Evolutionary conservation across 352 stramenopile genomes (phyloP), one percentile per base, ranked within the genome.

Genomic region (Halophytophthora polymorphica): DNA sequence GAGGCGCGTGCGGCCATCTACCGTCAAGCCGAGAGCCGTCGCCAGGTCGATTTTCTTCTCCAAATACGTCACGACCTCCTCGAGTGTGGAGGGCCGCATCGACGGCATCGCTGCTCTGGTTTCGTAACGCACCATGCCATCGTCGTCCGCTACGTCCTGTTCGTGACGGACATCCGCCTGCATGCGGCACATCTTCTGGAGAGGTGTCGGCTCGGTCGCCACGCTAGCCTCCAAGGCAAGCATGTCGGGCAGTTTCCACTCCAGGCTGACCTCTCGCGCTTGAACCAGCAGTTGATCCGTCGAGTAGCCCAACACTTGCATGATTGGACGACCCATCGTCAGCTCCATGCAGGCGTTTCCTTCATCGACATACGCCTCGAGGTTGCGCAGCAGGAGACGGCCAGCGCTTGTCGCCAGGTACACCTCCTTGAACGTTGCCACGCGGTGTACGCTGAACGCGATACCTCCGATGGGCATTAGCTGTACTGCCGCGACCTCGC

Each of bases 171-270:
- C 29, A 34, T 34, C 29, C 14, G 39, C 13, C 28, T 57, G 23
- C 11, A 58, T 21, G 18, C 34, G n/a, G 29, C 35, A 45, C 2
- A 46, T 18, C 11, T 11, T 5, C 33, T 60, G 37, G 25, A 60
- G 29, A 6, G 18, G 7, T 14, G 41, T 47, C 14, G 42, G 33
- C 19, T 46, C 50, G 28, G 10, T 25, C 13, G 33, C 18, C 1
- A 22, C 40, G 0, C 23, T 13, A 2, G 38, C 13, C 23, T 18
- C 19, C 14, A 29, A n/a, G n/a, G n/a, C n/a, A n/a, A n/a, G 12
- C 8, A 15, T 21, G 3, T 8, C 17, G 11, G 44, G 18, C 10
- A 54, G 18, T 17, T 60, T 29, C 53, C 53, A 60, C 40, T 60
- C 53, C 6, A 37, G 11, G 4, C 28, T 45, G 5, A 21, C 22